phyloP scores from a whole-genome alignment of 1,284 basidiomycete genomes.

The Tilletia caries region DNA sequence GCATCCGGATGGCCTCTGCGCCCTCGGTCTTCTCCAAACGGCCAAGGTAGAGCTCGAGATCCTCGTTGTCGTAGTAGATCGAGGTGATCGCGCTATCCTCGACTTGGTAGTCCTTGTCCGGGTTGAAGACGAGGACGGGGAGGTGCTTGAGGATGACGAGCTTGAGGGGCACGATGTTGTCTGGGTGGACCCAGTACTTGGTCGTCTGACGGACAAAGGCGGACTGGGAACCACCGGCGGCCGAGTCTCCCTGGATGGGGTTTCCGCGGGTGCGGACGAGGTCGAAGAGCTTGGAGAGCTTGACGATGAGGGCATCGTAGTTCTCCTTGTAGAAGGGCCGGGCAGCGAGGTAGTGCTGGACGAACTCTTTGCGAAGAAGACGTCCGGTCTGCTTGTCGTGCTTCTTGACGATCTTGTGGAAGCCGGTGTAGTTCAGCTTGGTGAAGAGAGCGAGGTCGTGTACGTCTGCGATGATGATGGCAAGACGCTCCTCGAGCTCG shows the following conservation, averaged over 20 bases:
- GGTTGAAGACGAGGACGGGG: conserved; percentile 73
- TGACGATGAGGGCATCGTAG: conserved; percentile 83
- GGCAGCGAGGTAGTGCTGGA: conserved; percentile 87
- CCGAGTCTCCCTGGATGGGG: conserved; percentile 86
- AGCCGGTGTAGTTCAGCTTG: conserved; percentile 92
- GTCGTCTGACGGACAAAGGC: conserved; percentile 97
- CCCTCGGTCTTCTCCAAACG: conserved; percentile 97
- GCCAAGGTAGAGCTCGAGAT: conserved; percentile 94
- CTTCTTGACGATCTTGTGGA: conserved; percentile 98
- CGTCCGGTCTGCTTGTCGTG: conserved; percentile 71
- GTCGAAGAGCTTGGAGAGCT: conserved; percentile 91
- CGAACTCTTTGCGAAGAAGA: conserved; percentile 62
- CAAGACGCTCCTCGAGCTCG: conserved; percentile 88
- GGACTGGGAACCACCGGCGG: conserved; percentile 89
- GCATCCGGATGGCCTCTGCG: conserved; percentile 88
- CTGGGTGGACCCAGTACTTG: conserved; percentile 87
- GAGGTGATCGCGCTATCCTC: conserved; percentile 82
- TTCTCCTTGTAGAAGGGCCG: conserved; percentile 86
- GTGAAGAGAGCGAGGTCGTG: conserved; percentile 88
- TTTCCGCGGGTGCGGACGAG: conserved; percentile 92
- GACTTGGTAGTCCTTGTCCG: conserved; percentile 85
- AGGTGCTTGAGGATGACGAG: conserved; percentile 88
- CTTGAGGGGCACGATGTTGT: conserved; percentile 87
- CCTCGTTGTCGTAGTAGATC: conserved; percentile 90
- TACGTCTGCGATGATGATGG: conserved; percentile 92